Conservation (phyloP, 2,329 filamentous ascomycete genomes). For the Paraphaeosphaeria sporulosa region DNA sequence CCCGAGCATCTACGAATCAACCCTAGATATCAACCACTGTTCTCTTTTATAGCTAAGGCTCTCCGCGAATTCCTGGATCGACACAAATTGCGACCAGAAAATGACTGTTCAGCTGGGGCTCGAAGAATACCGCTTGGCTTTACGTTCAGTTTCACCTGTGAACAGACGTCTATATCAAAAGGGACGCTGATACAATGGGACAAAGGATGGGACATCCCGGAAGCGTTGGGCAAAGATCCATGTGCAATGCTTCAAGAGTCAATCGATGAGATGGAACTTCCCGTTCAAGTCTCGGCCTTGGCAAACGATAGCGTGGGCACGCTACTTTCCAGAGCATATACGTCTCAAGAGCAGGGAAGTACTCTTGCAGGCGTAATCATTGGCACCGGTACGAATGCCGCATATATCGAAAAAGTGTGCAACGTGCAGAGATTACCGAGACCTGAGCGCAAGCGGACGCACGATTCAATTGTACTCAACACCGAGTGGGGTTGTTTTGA, state of each 20-base stretch:
- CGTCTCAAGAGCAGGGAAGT: constrained; percentile 82
- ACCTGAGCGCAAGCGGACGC: constrained; percentile 55
- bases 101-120: neutral
- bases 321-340: constrained; percentile 96
- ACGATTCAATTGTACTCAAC: constrained; percentile 87
- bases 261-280: constrained; percentile 2
- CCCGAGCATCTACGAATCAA: constrained; percentile 90
- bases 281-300: constrained; percentile 49
- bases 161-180: constrained; percentile 3
- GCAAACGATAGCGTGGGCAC: constrained; percentile 98
- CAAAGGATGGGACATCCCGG: constrained; percentile 8
- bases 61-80: neutral
- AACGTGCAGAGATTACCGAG: constrained; percentile 79
- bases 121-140: neutral
- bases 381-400: constrained; percentile 95
- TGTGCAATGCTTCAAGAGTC: constrained; percentile 9
- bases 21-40: constrained; percentile 71
- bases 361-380: constrained; percentile 95
- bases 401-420: constrained; percentile 89
- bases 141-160: constrained; percentile 8
- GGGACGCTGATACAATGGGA: constrained; percentile 8
- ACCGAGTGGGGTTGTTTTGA: constrained; percentile 99
- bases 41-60: constrained; percentile 4
- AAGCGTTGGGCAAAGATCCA: constrained; percentile 4
- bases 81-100: neutral